These are phyloP conservation scores for Groenewaldozyma sp. DNA, from an alignment of 1,139 yeast species.

Conservation along the genomic window DNA sequence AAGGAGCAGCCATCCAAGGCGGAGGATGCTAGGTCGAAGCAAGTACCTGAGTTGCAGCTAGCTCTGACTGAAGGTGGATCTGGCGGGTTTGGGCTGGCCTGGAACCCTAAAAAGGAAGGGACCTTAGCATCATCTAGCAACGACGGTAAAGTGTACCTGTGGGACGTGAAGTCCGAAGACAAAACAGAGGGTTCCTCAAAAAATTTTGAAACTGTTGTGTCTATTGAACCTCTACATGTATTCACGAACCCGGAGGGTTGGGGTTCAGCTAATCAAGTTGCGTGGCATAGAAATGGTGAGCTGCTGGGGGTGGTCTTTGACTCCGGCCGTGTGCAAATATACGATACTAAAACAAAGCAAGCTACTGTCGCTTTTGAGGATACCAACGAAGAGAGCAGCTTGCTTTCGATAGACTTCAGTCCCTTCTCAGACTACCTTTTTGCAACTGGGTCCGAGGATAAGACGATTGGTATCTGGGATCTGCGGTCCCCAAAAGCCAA, in stretches of 20 bases:
- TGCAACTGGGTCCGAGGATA: constrained; percentile 63
- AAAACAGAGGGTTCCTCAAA: not conserved
- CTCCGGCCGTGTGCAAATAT: constrained; percentile 57
- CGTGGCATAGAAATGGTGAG: constrained; percentile 40
- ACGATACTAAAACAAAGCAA: constrained; percentile 49
- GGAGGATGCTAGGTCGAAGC: not conserved
- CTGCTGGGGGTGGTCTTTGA: constrained; percentile 70
- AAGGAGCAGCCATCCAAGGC: not conserved
- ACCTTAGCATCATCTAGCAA: constrained; percentile 57
- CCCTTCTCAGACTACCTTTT: constrained; percentile 44
- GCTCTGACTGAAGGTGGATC: constrained; percentile 22
- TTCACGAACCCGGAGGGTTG: constrained; percentile 24
- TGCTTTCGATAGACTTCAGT: constrained; percentile 61
- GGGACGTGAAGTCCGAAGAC: constrained; percentile 38
- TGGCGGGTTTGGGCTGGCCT: constrained; percentile 41
- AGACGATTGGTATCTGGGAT: constrained; percentile 60
- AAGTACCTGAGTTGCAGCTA: constrained; percentile 21
- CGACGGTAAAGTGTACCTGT: constrained; percentile 58
- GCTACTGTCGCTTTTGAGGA: constrained; percentile 12
- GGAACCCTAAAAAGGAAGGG: constrained; percentile 9
- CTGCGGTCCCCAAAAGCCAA: constrained; percentile 36
- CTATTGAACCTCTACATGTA: constrained; percentile 2
- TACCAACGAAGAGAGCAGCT: constrained; percentile 34
- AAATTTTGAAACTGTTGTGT: not conserved
- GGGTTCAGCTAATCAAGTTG: constrained; percentile 31